Base-by-base conservation (phyloP, 176 grass and related monocot genomes). In the Tillandsia leiboldiana region DNA sequence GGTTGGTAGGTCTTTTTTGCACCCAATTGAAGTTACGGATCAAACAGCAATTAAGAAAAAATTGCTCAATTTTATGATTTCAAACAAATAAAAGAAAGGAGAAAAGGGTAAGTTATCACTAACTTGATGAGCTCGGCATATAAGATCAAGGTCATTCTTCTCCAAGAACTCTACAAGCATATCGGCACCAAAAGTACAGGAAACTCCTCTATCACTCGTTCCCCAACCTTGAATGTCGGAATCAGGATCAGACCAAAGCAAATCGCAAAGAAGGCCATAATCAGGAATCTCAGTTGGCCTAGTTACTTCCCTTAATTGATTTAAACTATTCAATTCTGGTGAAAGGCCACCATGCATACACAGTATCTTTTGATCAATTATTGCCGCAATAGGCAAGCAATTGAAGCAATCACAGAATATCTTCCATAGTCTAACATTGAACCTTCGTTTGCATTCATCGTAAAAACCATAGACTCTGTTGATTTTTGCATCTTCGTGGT, bases 321-420 rank as follows among this genome's bases (percentile, higher is more conserved):
- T 48, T 11, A 77, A 51, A 66, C 47, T 77, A 48, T 54, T 27
- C 65, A 77, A 77, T 47, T 77, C 75, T 50, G 75, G 75, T 28
- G 75, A 77, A 69, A 77, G 52, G 18, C 75, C 75, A 17, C 75
- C 75, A 50, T 77, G 75, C 75, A 77, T 69, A 42, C 75, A 77
- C 29, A 77, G 51, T 24, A 77, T 77, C 26, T 69, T 77, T 49
- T 69, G 51, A 62, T 77, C 75, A 12, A 77, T 69, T 15, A 77
- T 9, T 2, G 75, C 75, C 24, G 75, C 65, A 26, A 77, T 59
- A 17, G 75, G 75, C 42, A 77, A 69, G 66, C 75, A 77, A 57
- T 77, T 69, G 50, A 77, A 77, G 75, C 75, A 77, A 77, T 77
- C 75, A 62, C 75, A 77, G 18, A 77, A 77, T 69, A 67, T 77